Evolutionary conservation across 768 basidiomycete genomes (phyloP).

Genomic region (Thelephora aurantiotincta): DNA sequence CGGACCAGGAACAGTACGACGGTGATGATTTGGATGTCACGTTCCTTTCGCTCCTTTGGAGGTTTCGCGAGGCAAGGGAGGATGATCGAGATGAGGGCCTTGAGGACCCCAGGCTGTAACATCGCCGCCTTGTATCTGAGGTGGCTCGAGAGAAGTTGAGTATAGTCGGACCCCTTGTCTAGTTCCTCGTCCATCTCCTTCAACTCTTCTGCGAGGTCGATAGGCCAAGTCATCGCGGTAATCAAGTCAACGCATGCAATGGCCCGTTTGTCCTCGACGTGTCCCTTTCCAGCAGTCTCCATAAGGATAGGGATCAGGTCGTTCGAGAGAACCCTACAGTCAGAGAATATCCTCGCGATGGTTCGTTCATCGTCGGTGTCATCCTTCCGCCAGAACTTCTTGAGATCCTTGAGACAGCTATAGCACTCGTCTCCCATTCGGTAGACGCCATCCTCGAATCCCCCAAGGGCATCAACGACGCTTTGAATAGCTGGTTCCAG

Average conservation of each 20-base stretch:
- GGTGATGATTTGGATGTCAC: conserved; percentile 79
- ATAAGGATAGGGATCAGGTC: conserved; percentile 82
- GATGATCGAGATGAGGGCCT: conserved; percentile 60
- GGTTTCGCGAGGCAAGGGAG: conserved; percentile 67
- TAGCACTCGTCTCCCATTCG: conserved; percentile 69
- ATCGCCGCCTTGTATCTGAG: conserved; percentile 79
- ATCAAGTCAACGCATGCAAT: conserved; percentile 80
- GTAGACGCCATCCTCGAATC: conserved; percentile 51
- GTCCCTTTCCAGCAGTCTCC: conserved; percentile 63
- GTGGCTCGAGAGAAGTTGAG: conserved; percentile 68
- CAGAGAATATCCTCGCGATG: conserved; percentile 85
- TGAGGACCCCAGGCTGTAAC: conserved; percentile 51
- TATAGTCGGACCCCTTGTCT: conserved; percentile 80
- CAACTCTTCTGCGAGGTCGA: conserved; percentile 88
- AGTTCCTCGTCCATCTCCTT: conserved; percentile 80
- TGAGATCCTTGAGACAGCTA: conserved; percentile 86
- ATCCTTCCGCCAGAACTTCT: conserved; percentile 92
- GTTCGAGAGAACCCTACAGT: conserved; percentile 72
- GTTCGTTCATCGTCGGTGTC: conserved; percentile 95
- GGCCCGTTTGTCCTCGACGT: conserved; percentile 71
- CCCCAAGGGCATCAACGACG: conserved; percentile 74
- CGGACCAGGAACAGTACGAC: conserved; percentile 81
- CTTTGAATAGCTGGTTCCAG: conserved; percentile 55
- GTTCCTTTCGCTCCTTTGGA: conserved; percentile 52
- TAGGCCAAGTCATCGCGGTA: conserved; percentile 98